phyloP scores from a whole-genome alignment of 1,284 basidiomycete genomes.

The Ustilago sp. region DNA sequence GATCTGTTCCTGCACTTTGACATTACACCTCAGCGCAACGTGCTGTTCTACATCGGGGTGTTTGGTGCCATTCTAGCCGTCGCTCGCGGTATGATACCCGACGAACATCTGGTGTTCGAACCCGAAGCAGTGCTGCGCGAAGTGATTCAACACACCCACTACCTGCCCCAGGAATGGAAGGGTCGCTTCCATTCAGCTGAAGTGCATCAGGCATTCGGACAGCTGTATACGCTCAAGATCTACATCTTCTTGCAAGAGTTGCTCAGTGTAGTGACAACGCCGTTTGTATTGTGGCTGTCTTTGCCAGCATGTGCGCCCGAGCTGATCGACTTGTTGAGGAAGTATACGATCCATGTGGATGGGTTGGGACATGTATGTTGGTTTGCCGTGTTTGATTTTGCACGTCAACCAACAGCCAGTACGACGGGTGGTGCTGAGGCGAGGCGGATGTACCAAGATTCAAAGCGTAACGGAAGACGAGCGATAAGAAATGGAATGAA shows the following conservation, averaged over 20 bases:
- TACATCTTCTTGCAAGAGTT: conserved; percentile 86
- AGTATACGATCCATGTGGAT: conserved; percentile 93
- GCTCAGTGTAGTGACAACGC: conserved; percentile 89
- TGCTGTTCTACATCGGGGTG: conserved; percentile 89
- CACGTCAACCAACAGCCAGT: conserved; percentile 73
- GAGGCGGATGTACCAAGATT: conserved; percentile 19
- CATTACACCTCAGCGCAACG: conserved; percentile 89
- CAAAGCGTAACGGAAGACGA: not conserved
- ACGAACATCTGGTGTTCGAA: conserved; percentile 89
- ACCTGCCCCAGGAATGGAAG: conserved; percentile 92
- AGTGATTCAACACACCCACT: conserved; percentile 92
- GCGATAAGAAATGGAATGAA: conserved; percentile 68
- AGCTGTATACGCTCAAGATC: conserved; percentile 64
- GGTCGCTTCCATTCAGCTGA: conserved; percentile 80
- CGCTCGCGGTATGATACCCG: conserved; percentile 93
- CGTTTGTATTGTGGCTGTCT: conserved; percentile 91
- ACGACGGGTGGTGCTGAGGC: conserved; percentile 71
- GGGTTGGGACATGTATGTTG: conserved; percentile 96
- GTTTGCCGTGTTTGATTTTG: conserved; percentile 97
- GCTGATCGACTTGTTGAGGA: conserved; percentile 65
- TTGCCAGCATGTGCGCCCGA: conserved; percentile 84
- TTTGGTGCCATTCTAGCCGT: conserved; percentile 90
- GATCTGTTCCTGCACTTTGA: conserved; percentile 89
- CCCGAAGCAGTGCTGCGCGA: conserved; percentile 90
- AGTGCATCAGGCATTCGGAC: conserved; percentile 60